Base-by-base conservation (phyloP, 2,329 filamentous ascomycete species). In the Akanthomyces muscarius region DNA sequence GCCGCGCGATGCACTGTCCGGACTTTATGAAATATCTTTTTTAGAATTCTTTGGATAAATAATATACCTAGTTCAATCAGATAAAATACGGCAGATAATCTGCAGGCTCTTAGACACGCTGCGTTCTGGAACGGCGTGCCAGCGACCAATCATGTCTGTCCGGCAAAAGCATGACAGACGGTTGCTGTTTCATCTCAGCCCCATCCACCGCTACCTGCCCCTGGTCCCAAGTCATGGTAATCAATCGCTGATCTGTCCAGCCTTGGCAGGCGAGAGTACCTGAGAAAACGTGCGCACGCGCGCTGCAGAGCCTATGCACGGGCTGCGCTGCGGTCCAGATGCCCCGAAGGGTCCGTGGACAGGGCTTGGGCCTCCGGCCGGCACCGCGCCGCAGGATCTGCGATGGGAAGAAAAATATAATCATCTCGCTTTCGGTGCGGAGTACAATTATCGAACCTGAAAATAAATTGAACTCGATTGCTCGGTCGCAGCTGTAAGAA, bases 1-100 rank as follows among this genome's bases (percentile, higher is more conserved):
- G 21, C 25, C 13, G 28, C 51, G 48, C 56, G 53, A 55, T 21
- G 14, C 21, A 36, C 50, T 42, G 38, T 11, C 25, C 13, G 13
- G 8, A 28, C 21, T 5, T 25, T 58, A 14, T n/a, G 6, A 14
- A 41, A 11, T 36, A 36, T 16, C 25, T 30, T 6, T 38, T 11
- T 25, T 41, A 41, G 30, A 38, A 21, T n/a, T 50, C 13, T 53
- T 18, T 61, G 58, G 48, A 53, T 61, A 61, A 10, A 38, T 45
- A 41, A 36, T 23, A 23, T 18, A 36, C 13, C 42, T 28, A 11
- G 5, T 33, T 51, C 8, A 41, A 10, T 51, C 21, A 25, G 48
- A 51, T 33, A 10, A 11, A 3, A 38, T 7, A 38, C 33, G 5
- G 33, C 3, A 38, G 13, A 23, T 25, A n/a, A 47, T 47, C 45